Percentiles rank a stretch among this genome's conserved stretches.
Evolutionary conservation across 2,329 filamentous ascomycete species (phyloP).

Genomic region (Fusarium staphyleae): DNA sequence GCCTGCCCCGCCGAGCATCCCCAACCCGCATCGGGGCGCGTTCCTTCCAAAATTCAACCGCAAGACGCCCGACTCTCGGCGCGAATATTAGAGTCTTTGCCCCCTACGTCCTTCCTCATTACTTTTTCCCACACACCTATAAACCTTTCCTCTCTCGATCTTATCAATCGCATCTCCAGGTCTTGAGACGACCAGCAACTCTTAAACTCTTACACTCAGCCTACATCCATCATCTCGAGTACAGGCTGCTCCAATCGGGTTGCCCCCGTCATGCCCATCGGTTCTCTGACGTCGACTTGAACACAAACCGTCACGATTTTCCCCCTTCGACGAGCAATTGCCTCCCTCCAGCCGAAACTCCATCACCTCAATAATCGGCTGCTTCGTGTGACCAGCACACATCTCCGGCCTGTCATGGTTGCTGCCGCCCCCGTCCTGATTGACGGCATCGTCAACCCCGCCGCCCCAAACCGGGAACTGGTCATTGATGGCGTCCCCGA

Average conservation of each 20-base stretch:
- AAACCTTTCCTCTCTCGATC: slow-evolving; percentile 13
- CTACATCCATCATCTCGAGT: not conserved
- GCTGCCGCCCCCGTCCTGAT: slow-evolving; percentile 36
- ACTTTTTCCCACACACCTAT: slow-evolving; percentile 2
- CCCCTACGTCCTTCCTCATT: slow-evolving; percentile 28
- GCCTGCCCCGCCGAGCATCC: slow-evolving; percentile 29
- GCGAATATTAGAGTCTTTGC: slow-evolving; percentile 32
- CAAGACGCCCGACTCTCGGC: slow-evolving; percentile 39
- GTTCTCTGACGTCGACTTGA: slow-evolving; percentile 34
- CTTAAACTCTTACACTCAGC: not conserved
- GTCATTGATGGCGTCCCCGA: slow-evolving; percentile 59
- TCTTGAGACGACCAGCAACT: not conserved
- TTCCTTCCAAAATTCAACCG: slow-evolving; percentile 29
- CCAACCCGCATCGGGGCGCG: slow-evolving; percentile 33
- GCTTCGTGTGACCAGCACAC: slow-evolving; percentile 22
- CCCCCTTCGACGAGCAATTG: slow-evolving; percentile 30
- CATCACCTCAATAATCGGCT: slow-evolving; percentile 6
- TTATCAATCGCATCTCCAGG: slow-evolving; percentile 35
- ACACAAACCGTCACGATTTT: slow-evolving; percentile 18
- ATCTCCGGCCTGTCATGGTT: slow-evolving; percentile 41
- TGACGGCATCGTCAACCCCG: slow-evolving; percentile 48
- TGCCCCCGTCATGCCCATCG: slow-evolving; percentile 35
- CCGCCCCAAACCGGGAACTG: slow-evolving; percentile 52
- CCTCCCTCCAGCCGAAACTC: slow-evolving; percentile 20
- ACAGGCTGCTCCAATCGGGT: slow-evolving; percentile 9